Evolutionary conservation across 2,329 filamentous ascomycete genomes (phyloP).

Genomic region (Thelonectria discophora): DNA sequence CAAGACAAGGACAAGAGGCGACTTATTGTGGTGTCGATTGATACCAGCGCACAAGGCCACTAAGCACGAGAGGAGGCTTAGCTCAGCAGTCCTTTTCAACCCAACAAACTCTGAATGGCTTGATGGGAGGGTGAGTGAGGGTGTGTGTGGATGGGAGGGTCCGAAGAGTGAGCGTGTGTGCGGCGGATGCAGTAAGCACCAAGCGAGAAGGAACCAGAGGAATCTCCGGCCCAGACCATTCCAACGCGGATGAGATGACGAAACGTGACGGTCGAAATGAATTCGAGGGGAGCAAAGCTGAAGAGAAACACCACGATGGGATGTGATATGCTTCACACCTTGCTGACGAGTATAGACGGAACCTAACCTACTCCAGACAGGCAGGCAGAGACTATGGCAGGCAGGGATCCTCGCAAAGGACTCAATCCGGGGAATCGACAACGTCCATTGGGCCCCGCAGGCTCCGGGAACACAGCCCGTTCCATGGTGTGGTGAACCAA

Average conservation of each 20-base stretch:
- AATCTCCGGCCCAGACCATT: slow-evolving; percentile 3
- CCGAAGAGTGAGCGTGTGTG: too few species aligned
- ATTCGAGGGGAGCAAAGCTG: neutral
- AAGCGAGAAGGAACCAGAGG: neutral
- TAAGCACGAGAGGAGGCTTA: slow-evolving; percentile 8
- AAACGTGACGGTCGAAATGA: neutral
- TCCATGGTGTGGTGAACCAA: neutral
- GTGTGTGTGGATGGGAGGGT: neutral
- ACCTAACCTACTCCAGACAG: too few species aligned
- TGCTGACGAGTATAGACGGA: neutral
- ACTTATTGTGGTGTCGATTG: too few species aligned
- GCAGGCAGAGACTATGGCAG: neutral
- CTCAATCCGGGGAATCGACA: neutral
- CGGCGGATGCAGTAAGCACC: neutral
- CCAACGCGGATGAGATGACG: neutral
- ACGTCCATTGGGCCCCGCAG: neutral
- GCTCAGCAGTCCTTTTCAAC: slow-evolving; percentile 6
- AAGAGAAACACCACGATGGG: neutral
- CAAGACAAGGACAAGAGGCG: neutral
- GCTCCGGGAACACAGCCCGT: neutral
- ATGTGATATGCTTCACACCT: neutral
- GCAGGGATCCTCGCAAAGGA: neutral
- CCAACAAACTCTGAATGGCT: slow-evolving; percentile 19
- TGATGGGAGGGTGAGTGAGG: neutral
- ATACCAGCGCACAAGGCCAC: neutral